Base-by-base conservation (phyloP, 495 filamentous ascomycete genomes). In the Talaromyces ruber region DNA sequence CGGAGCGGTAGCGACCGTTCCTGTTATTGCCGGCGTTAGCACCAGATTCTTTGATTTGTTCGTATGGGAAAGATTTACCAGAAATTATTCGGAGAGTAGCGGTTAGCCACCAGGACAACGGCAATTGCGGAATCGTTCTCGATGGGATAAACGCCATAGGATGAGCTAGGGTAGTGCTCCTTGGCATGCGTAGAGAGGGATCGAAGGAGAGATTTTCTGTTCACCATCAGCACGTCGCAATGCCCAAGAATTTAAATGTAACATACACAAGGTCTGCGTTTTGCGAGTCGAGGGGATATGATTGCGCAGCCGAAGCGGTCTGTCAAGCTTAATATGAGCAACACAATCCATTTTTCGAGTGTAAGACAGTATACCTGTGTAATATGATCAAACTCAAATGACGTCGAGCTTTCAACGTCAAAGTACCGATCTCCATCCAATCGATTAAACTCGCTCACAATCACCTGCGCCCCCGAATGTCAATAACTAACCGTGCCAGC, bases 21-120 rank as follows among this genome's bases (percentile, higher is more conserved):
- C 89, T 93, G 63, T 34, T 22, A 18, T 21, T n/a, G 24, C 43
- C 34, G 7, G 43, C 12, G 43, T 28, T 30, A 50, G 29, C 14
- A 62, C 53, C 34, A 63, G 3, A 11, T 34, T 71, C 21, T 74
- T 91, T 98, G 82, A 88, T 97, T 79, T 97, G 97, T 68, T 89
- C 89, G 7, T 94, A 51, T 6, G n/a, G 26, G 18, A 6, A 62
- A 24, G 43, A 59, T 72, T 21, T 74, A 93, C 92, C 95, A 99
- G 82, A 89, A 98, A 80, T 99, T 99, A 69, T 90, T 89, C 6
- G 95, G 95, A 65, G 89, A 94, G 81, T 98, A 98, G 69, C 96
- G 96, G 80, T 92, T 97, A 32, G 94, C 89, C 43, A 96, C 92
- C 57, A 96, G 81, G 59, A 94, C 72, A 66, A 97, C 81, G 43